These are phyloP conservation scores for Styphnolobium japonicum DNA, from an alignment of 306 rosid species.

Conservation along the genomic window DNA sequence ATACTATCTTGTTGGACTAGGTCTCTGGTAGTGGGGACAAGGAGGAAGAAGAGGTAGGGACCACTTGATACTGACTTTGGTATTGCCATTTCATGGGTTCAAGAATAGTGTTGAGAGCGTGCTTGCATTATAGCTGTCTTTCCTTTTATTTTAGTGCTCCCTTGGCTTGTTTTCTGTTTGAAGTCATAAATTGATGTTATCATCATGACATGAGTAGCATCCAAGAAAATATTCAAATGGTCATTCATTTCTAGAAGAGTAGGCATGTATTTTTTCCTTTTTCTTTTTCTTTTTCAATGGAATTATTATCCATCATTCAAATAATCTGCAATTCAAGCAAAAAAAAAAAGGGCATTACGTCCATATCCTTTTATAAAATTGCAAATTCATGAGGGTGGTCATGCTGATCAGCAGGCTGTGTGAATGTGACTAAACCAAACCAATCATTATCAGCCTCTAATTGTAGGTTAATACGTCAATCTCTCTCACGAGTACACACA, in stretches of 20 bases:
- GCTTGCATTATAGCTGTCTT: slow-evolving; percentile 1
- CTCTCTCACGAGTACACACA: not conserved
- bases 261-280: not conserved
- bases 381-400: not conserved
- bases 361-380: not conserved
- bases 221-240: not conserved
- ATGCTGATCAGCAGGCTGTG: not conserved
- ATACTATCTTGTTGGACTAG: not conserved
- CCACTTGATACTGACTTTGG: slow-evolving; percentile 15
- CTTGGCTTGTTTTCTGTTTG: not conserved
- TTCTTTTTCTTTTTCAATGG: too few relatives aligned
- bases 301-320: not conserved
- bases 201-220: not conserved
- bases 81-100: not conserved
- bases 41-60: slow-evolving; percentile 3
- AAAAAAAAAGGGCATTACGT: not conserved
- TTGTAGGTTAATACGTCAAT: not conserved
- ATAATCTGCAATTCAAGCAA: not conserved
- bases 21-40: slow-evolving; percentile 4
- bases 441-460: not conserved
- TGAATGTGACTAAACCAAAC: not conserved
- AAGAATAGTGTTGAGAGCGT: not conserved
- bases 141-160: not conserved
- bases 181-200: slow-evolving; percentile 5
- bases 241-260: not conserved